A percentile compares a stretch with the other conserved stretches of the same genome.
Evolutionary conservation across 805 yeast genomes (phyloP).

Genomic region (Barnettozyma sucrosica): DNA sequence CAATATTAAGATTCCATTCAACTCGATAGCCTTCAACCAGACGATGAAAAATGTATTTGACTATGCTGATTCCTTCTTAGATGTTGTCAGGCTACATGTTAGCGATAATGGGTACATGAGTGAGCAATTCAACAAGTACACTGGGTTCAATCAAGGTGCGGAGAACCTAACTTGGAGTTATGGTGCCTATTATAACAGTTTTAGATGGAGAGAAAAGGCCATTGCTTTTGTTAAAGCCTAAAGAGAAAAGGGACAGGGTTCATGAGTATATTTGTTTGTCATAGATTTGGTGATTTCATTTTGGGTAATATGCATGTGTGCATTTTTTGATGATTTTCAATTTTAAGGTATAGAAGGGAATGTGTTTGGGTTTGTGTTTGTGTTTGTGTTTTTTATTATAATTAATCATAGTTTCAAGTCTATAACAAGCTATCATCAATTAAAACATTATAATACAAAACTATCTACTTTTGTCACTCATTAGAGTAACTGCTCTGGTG

Average conservation of each 20-base stretch:
- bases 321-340: too few relatives aligned
- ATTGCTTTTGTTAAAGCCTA: slow-evolving; percentile 19
- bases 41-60: slow-evolving; percentile 40
- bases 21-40: slow-evolving; percentile 38
- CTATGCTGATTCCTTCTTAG: slow-evolving; percentile 66
- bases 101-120: slow-evolving; percentile 69
- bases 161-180: slow-evolving; percentile 86
- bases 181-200: slow-evolving; percentile 66
- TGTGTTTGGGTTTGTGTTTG: background rate
- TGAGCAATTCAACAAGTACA: slow-evolving; percentile 79
- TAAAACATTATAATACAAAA: slow-evolving; percentile 1
- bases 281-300: background rate
- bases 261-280: background rate
- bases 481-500: slow-evolving; percentile 31
- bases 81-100: slow-evolving; percentile 51
- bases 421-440: background rate
- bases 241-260: background rate
- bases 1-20: slow-evolving; percentile 24
- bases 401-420: background rate
- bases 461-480: slow-evolving; percentile 21
- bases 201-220: slow-evolving; percentile 53
- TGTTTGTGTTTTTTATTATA: background rate
- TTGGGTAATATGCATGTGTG: background rate
- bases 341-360: too few relatives aligned
- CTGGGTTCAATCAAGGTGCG: slow-evolving; percentile 89